Percentiles rank a stretch among this genome's conserved stretches.
Evolutionary conservation across 352 stramenopile genomes (phyloP).

Genomic region (Plasmopara muralis): DNA sequence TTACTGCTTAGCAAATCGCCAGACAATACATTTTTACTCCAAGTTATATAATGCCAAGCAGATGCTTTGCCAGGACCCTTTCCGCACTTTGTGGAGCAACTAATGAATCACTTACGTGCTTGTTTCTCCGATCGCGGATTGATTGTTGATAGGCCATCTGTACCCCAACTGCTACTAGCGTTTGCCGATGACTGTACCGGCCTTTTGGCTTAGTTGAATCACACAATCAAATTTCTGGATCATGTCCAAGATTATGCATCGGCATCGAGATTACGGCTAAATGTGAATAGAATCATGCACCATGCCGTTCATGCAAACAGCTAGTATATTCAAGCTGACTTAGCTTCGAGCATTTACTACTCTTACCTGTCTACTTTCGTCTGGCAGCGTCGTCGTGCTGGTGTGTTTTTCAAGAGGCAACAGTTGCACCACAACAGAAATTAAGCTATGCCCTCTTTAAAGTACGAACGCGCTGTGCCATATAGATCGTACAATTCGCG

Average conservation of each 20-base stretch:
- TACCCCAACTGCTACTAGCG: background rate
- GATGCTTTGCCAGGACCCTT: constrained; percentile 14
- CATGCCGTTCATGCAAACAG: background rate
- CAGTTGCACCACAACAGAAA: background rate
- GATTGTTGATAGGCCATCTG: background rate
- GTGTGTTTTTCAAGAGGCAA: background rate
- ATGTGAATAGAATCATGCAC: constrained; percentile 8
- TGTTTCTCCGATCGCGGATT: background rate
- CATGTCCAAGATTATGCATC: background rate
- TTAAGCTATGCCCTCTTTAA: background rate
- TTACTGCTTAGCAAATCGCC: constrained; percentile 10
- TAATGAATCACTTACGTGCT: constrained; percentile 8
- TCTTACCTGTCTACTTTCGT: background rate
- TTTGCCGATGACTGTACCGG: constrained; percentile 16
- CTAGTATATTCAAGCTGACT: background rate
- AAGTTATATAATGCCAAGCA: constrained; percentile 8
- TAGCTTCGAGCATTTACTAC: background rate
- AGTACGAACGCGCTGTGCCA: background rate
- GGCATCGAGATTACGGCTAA: constrained; percentile 5
- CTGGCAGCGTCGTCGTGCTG: background rate
- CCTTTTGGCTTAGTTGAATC: background rate
- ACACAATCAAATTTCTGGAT: constrained; percentile 2
- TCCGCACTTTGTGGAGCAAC: constrained; percentile 8
- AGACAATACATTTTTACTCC: constrained; percentile 6
- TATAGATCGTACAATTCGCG: background rate